phyloP scores from a whole-genome alignment of 768 basidiomycete genomes.

The Leccinum variicolor region DNA sequence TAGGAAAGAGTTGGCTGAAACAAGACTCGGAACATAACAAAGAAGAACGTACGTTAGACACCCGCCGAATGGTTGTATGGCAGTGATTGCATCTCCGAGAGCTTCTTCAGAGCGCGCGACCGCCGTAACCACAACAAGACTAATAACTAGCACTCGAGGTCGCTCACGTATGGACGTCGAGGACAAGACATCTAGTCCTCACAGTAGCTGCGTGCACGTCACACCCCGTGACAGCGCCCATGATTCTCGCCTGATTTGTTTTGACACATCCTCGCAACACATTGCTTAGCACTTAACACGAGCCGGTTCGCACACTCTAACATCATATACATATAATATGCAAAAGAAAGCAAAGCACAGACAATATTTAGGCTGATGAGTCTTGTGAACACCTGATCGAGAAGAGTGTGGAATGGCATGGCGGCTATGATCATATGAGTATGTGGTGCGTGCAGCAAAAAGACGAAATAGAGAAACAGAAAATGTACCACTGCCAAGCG shows the following conservation, averaged over 20 bases:
- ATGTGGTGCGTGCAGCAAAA: conserved; percentile 29
- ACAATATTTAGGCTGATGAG: conserved; percentile 26
- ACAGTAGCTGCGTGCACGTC: conserved; percentile 2
- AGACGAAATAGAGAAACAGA: conserved; percentile 28
- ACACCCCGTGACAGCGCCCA: conserved; percentile 16
- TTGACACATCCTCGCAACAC: background rate
- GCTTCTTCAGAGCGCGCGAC: background rate
- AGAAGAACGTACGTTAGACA: conserved; percentile 6
- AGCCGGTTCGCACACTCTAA: conserved; percentile 23
- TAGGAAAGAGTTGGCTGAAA: background rate
- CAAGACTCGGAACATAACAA: background rate
- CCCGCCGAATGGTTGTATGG: conserved; percentile 29
- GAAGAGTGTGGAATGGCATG: conserved; percentile 29
- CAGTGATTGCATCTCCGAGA: conserved; percentile 27
- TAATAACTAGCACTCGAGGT: too few species aligned
- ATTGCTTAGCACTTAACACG: background rate
- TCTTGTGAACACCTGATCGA: conserved; percentile 24
- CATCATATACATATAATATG: conserved; percentile 39
- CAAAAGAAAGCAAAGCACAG: conserved; percentile 26
- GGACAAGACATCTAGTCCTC: background rate
- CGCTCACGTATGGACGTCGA: background rate
- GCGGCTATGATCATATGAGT: conserved; percentile 27
- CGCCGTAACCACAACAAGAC: background rate
- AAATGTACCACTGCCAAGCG: conserved; percentile 16
- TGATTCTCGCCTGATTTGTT: conserved; percentile 16